Evolutionary conservation across 2,329 filamentous ascomycete genomes (phyloP), one percentile per base, ranked within the genome.

Genomic region (Claviceps fusiformis): DNA sequence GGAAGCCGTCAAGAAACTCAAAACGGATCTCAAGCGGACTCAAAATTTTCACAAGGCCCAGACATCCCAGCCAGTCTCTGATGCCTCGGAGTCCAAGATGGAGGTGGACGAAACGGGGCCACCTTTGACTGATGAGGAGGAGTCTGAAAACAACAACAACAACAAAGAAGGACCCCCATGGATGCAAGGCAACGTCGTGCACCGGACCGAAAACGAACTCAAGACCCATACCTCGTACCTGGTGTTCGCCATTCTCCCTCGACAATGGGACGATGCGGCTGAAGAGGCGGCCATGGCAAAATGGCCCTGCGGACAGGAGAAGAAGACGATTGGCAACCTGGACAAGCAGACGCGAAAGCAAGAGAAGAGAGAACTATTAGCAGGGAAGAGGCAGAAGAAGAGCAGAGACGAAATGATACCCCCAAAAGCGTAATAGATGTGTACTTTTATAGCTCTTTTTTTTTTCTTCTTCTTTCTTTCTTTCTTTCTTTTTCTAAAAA

Each of bases 161-260:
- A 61, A 53, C 5, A 60, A 63, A 4, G 64, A 68, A 4, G 64
- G 68, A 13, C 82, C 87, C 58, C 68, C 79, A 1, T 95, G 85
- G 73, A 81, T 86, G 65, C 81, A 91, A 58, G 93, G 93, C 1
- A 80, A 82, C 33, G 65, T 97, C 45, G 78, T 89, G 35, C 89
- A 95, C 63, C 80, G 89, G 29, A 83, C 87, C 0, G 93, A 98
- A 71, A 74, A 83, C 0, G 93, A 98, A 64, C 73, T 97, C 57
- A 96, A 95, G 77, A 93, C 88, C 8, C 93, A 98, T 70, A 98
- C 93, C 0, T 93, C 87, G n/a, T 98, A 98, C 68, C 78, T 98
- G 5, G 87, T 95, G 5, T 98, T 98, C 72, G 93, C 93, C 0
- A 75, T 93, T 3, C 71, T 98, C 57, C 92, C 93, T n/a, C 78